Evolutionary conservation across 768 basidiomycete genomes (phyloP).

Genomic region (Lactarius psammicola): DNA sequence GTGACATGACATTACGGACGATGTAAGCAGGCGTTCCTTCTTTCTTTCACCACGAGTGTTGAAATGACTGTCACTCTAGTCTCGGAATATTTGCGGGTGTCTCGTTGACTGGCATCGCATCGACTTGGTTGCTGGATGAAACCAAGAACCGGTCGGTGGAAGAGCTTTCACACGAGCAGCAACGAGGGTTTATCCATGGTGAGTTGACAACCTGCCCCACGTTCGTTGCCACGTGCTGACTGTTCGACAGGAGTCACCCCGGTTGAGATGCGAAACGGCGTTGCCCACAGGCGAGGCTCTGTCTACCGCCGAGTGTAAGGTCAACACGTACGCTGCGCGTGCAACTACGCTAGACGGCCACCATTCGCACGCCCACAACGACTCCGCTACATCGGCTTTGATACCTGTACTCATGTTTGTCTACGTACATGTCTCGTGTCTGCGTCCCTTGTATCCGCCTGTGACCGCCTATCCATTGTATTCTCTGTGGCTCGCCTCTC

Average conservation of each 20-base stretch:
- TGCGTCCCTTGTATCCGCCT: too few relatives aligned
- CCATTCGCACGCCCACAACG: too few relatives aligned
- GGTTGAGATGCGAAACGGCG: slow-evolving; percentile 3
- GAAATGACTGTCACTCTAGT: slow-evolving; percentile 24
- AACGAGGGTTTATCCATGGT: slow-evolving; percentile 33
- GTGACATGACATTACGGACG: slow-evolving; percentile 33
- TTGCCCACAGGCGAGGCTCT: neutral
- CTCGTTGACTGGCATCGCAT: slow-evolving; percentile 43
- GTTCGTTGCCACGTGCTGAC: neutral
- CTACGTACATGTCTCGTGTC: too few relatives aligned
- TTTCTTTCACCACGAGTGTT: neutral
- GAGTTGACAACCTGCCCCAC: neutral
- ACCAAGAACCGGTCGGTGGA: slow-evolving; percentile 39
- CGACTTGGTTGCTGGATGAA: slow-evolving; percentile 45
- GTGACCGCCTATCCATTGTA: too few relatives aligned
- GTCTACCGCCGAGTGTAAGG: too few relatives aligned
- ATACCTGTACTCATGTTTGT: too few relatives aligned
- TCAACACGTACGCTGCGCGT: too few relatives aligned
- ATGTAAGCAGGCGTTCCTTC: slow-evolving; percentile 33
- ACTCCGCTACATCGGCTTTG: too few relatives aligned
- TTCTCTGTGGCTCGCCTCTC: too few relatives aligned
- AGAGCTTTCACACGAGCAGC: slow-evolving; percentile 36
- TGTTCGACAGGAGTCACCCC: neutral
- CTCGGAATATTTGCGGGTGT: slow-evolving; percentile 47
- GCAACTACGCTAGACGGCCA: too few relatives aligned